Evolutionary conservation across 768 basidiomycete genomes (phyloP).

Genomic region (Pseudohyphozyma bogoriensis): DNA sequence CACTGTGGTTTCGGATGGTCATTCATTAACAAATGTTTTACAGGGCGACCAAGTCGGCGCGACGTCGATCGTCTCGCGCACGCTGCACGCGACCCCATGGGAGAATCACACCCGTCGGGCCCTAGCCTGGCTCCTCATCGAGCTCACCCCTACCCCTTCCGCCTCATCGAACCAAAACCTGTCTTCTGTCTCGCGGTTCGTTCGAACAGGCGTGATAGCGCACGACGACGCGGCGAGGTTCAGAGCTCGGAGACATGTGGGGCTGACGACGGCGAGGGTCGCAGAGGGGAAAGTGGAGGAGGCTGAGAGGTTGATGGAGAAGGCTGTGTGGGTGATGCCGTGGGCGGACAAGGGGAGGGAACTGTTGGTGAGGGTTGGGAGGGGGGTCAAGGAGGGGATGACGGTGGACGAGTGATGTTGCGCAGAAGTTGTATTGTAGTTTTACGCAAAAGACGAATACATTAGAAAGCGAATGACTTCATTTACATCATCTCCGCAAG

Average conservation of each 20-base stretch:
- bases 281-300: slow-evolving; percentile 1
- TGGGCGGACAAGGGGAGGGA: slow-evolving; percentile 14
- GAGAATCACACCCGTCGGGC: slow-evolving; percentile 1
- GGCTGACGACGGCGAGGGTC: not conserved
- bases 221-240: slow-evolving; percentile 4
- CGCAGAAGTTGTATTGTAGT: no score
- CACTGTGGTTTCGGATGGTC: not conserved
- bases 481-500: no score
- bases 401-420: not conserved
- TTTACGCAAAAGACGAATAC: no score
- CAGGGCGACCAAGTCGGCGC: slow-evolving; percentile 9
- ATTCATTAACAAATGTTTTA: no score
- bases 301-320: slow-evolving; percentile 3
- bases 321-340: slow-evolving; percentile 9
- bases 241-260: not conserved
- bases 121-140: slow-evolving; percentile 10
- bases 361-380: not conserved
- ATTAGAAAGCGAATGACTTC: no score
- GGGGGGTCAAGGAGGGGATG: not conserved
- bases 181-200: slow-evolving; percentile 12
- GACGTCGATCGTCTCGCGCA: slow-evolving; percentile 3
- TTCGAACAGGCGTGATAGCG: not conserved
- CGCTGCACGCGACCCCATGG: slow-evolving; percentile 24
- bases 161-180: slow-evolving; percentile 2
- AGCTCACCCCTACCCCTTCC: not conserved